A percentile compares a stretch with the other conserved stretches of the same genome.
phyloP scores from a whole-genome alignment of 176 grass and related monocot species.

The Cenchrus americanus region DNA sequence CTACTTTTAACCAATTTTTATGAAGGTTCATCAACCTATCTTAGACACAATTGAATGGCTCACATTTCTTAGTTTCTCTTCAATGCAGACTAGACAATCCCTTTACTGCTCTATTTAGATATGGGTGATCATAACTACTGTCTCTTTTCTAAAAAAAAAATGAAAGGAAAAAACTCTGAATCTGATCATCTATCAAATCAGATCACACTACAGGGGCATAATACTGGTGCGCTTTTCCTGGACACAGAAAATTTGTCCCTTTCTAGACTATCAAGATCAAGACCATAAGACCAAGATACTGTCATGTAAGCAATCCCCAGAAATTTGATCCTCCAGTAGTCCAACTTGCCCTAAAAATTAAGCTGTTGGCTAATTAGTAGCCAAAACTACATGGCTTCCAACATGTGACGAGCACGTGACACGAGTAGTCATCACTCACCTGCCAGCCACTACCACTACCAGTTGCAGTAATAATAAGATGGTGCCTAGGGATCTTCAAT shows the following conservation, averaged over 20 bases:
- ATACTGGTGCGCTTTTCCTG: neutral
- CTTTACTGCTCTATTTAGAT: no score
- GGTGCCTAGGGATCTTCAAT: conserved; percentile 59
- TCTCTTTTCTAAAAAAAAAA: neutral
- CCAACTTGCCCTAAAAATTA: conserved; percentile 33
- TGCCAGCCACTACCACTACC: neutral
- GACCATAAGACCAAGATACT: conserved; percentile 55
- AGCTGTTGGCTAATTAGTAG: conserved; percentile 38
- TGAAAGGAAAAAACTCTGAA: neutral
- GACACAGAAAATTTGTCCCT: neutral
- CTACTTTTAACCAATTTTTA: conserved; percentile 52
- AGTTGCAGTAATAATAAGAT: conserved; percentile 37
- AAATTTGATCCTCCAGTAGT: conserved; percentile 6
- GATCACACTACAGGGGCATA: neutral
- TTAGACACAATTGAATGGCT: conserved; percentile 40
- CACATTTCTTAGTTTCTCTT: no score
- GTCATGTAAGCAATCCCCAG: conserved; percentile 37
- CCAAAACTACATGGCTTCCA: conserved; percentile 25
- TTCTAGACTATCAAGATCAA: conserved; percentile 27
- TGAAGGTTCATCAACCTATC: conserved; percentile 52
- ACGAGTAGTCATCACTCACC: conserved; percentile 29
- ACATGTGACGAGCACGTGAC: conserved; percentile 59
- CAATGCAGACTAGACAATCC: no score
- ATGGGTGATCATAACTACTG: neutral
- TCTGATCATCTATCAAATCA: neutral